Percentiles rank a stretch among this genome's conserved stretches.
Conservation (phyloP, 2,329 filamentous ascomycete genomes). For the Tetracladium maxilliforme region DNA sequence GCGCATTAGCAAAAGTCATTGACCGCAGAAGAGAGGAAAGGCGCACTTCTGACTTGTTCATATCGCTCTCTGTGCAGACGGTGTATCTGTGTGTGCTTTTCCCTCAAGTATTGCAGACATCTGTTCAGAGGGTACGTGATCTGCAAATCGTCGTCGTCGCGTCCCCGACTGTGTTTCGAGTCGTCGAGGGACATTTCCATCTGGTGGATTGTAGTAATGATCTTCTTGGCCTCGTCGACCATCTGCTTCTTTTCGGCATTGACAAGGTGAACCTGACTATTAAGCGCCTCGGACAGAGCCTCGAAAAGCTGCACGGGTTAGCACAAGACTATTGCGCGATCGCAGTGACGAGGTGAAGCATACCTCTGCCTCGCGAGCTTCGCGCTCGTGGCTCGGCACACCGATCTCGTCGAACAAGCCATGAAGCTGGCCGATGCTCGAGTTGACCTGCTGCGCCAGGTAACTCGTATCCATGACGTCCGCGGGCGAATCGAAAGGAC, state of each 20-base stretch:
- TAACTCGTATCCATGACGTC: slow-evolving; percentile 76
- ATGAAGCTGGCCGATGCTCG: slow-evolving; percentile 84
- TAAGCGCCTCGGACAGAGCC: slow-evolving; percentile 79
- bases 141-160: slow-evolving; percentile 53
- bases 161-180: slow-evolving; percentile 47
- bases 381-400: slow-evolving; percentile 83
- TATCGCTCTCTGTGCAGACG: slow-evolving; percentile 82
- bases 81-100: slow-evolving; percentile 70
- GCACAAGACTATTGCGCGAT: slow-evolving; percentile 9
- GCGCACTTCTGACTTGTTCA: slow-evolving; percentile 80
- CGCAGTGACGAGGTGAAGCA: slow-evolving; percentile 1
- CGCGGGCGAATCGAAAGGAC: not conserved
- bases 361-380: slow-evolving; percentile 80
- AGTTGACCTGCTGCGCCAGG: slow-evolving; percentile 87
- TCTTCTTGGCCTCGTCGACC: slow-evolving; percentile 75
- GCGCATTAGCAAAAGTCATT: slow-evolving; percentile 5
- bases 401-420: slow-evolving; percentile 96
- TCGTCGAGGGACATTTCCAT: slow-evolving; percentile 89
- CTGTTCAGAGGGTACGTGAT: slow-evolving; percentile 72
- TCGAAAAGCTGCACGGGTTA: slow-evolving; percentile 56
- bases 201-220: slow-evolving; percentile 76
- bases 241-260: slow-evolving; percentile 79
- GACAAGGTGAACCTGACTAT: slow-evolving; percentile 77
- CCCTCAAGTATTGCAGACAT: slow-evolving; percentile 69
- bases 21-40: not conserved